A percentile compares a stretch with the other conserved stretches of the same genome.
These are phyloP conservation scores for Microbotryum silenes-acaulis DNA, from an alignment of 1,284 basidiomycete species.

Conservation along the genomic window DNA sequence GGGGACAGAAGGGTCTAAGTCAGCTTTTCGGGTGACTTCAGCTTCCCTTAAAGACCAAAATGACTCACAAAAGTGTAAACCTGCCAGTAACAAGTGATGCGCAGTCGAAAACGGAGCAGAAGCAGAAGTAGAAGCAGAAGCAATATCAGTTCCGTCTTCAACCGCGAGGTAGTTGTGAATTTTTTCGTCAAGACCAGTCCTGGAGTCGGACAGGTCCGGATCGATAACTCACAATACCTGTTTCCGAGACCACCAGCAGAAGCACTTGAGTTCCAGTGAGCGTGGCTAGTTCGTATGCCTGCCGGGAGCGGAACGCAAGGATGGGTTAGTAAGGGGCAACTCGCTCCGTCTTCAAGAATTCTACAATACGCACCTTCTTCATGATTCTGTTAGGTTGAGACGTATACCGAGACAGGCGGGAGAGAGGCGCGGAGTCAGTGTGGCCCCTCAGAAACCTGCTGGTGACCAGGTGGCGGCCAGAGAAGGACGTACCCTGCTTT, in stretches of 20 bases:
- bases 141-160: neutral
- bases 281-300: constrained; percentile 97
- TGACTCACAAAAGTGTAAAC: constrained; percentile 66
- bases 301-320: constrained; percentile 5
- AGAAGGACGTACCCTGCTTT: constrained; percentile 62
- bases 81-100: constrained; percentile 1
- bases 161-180: too few relatives aligned
- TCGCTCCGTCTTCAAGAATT: constrained; percentile 7
- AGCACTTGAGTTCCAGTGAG: constrained; percentile 96
- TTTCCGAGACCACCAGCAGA: constrained; percentile 94
- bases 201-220: too few relatives aligned
- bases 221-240: constrained; percentile 63
- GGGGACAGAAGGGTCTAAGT: neutral
- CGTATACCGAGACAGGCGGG: too few relatives aligned
- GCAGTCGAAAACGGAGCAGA: neutral
- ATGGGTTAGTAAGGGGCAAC: constrained; percentile 11
- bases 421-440: too few relatives aligned
- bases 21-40: neutral
- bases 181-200: too few relatives aligned
- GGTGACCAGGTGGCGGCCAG: neutral
- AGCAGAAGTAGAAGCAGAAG: too few relatives aligned
- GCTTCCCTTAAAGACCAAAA: neutral
- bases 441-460: too few relatives aligned
- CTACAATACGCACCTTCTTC: constrained; percentile 74
- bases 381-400: constrained; percentile 53